Percentiles rank a stretch among this genome's conserved stretches.
Evolutionary conservation across 495 filamentous ascomycete species (phyloP).

Genomic region (Aspergillus nanangensis): DNA sequence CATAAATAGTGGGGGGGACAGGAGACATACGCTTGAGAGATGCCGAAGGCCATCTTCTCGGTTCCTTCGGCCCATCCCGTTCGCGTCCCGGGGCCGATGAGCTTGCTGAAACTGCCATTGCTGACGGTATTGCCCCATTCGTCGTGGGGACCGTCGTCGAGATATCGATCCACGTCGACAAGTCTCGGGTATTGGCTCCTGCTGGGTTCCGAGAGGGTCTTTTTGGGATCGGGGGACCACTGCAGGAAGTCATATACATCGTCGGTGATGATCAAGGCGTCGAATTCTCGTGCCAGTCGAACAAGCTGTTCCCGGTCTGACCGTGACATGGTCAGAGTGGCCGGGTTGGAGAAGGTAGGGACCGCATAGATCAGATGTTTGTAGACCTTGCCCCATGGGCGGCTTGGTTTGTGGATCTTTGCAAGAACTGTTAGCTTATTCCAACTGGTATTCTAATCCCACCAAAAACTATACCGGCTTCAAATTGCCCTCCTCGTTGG

Average conservation of each 20-base stretch:
- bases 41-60: conserved; percentile 48
- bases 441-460: background rate
- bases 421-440: no score
- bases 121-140: conserved; percentile 62
- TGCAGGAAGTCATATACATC: conserved; percentile 76
- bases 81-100: conserved; percentile 61
- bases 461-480: no score
- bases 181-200: conserved; percentile 41
- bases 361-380: conserved; percentile 69
- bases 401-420: no score
- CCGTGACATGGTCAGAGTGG: conserved; percentile 56
- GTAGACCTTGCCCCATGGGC: conserved; percentile 54
- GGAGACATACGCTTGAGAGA: conserved; percentile 47
- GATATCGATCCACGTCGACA: conserved; percentile 56
- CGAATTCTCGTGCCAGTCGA: conserved; percentile 52
- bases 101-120: conserved; percentile 71
- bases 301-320: conserved; percentile 50
- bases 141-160: conserved; percentile 37
- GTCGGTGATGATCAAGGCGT: conserved; percentile 65
- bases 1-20: conserved; percentile 14
- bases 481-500: no score
- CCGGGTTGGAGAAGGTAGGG: conserved; percentile 66
- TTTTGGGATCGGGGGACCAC: conserved; percentile 14
- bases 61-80: conserved; percentile 70
- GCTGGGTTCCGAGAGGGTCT: conserved; percentile 23